phyloP scores from a whole-genome alignment of 371 early-diverging fungal genomes.

The Mortierella sp. region DNA sequence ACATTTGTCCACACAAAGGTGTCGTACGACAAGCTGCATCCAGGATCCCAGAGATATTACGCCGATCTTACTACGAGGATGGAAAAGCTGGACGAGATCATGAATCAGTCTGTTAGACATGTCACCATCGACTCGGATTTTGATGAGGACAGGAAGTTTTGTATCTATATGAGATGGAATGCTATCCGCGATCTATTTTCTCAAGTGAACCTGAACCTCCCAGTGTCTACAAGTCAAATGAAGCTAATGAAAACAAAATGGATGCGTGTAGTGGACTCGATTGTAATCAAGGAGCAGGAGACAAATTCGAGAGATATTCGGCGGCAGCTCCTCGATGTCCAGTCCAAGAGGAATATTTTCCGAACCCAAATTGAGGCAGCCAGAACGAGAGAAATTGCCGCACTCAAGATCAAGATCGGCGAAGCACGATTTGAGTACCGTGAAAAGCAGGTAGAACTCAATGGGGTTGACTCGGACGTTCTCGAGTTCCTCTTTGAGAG shows the following conservation, averaged over 20 bases:
- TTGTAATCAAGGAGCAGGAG: constrained; percentile 1
- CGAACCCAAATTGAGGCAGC: too few relatives aligned
- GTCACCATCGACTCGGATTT: constrained; percentile 25
- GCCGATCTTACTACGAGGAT: background rate
- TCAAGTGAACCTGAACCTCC: constrained; percentile 3
- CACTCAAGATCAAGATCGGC: too few relatives aligned
- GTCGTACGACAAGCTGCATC: background rate
- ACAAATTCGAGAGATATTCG: background rate
- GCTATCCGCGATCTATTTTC: constrained; percentile 10
- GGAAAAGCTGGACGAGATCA: background rate
- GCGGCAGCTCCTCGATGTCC: too few relatives aligned
- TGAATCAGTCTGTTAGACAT: constrained; percentile 7
- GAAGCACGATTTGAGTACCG: too few relatives aligned
- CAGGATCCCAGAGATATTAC: background rate
- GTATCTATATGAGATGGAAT: constrained; percentile 9
- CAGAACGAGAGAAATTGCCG: too few relatives aligned
- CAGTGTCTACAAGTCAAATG: constrained; percentile 2
- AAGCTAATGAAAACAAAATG: constrained; percentile 8
- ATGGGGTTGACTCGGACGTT: background rate
- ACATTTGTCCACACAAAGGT: background rate
- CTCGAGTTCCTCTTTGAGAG: background rate
- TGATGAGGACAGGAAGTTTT: constrained; percentile 7
- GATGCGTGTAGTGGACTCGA: constrained; percentile 6
- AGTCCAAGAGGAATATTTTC: too few relatives aligned
- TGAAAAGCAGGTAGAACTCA: background rate